phyloP scores from a whole-genome alignment of 106 monocot genomes.

The Allium fistulosum region DNA sequence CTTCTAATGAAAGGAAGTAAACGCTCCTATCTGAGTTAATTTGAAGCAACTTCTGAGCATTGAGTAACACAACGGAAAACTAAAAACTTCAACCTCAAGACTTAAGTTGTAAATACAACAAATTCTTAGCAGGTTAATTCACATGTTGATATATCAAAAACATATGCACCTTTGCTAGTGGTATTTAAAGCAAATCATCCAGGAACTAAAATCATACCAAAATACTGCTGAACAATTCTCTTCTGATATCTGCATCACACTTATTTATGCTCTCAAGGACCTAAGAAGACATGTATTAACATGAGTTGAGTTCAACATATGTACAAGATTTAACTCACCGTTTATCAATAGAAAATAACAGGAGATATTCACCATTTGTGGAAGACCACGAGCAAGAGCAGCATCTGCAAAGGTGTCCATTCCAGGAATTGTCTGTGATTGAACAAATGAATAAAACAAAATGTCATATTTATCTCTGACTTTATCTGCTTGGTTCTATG shows the following conservation, averaged over 20 bases:
- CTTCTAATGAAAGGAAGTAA: too few species aligned
- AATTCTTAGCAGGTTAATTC: too few species aligned
- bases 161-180: too few species aligned
- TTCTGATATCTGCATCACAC: constrained; percentile 91
- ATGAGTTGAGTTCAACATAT: neutral
- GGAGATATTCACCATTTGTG: constrained; percentile 68
- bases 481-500: too few species aligned
- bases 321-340: neutral
- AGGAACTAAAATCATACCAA: constrained; percentile 38
- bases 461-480: too few species aligned
- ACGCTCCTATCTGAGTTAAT: too few species aligned
- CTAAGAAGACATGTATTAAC: constrained; percentile 15
- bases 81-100: too few species aligned
- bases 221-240: constrained; percentile 94
- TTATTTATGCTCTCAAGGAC: constrained; percentile 96
- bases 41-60: too few species aligned
- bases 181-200: neutral
- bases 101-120: too few species aligned
- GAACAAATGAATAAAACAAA: neutral
- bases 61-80: too few species aligned
- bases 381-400: constrained; percentile 54
- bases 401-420: constrained; percentile 58
- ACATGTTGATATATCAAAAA: too few species aligned
- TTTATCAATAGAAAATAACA: neutral
- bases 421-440: constrained; percentile 79